Evolutionary conservation across 495 filamentous ascomycete genomes (phyloP), one percentile per base, ranked within the genome.

Genomic region (Jackrogersella minutella): DNA sequence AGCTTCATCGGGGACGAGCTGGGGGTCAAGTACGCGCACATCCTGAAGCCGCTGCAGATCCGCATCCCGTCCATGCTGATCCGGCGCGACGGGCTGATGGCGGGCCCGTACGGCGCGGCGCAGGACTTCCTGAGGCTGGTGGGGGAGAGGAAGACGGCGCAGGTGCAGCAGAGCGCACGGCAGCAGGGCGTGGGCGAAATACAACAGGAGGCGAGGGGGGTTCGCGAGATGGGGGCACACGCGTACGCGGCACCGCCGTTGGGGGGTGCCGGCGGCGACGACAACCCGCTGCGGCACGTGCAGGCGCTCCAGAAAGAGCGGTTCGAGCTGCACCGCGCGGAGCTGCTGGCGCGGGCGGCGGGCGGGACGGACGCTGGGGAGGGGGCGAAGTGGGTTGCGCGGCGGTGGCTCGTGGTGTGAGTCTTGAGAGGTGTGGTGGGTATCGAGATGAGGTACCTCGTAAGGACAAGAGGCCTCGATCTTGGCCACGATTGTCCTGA

Each of bases 1-100:
- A 63, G 55, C 17, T 79, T 70, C 59, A 84, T 86, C 51, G 78
- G 78, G 2, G 72, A 80, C 52, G 77, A 75, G 39, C 62, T 84
- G 0, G 83, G 84, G 8, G 70, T 85, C 16, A 74, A 69, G 37
- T 84, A 85, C 55, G 81, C 83, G 9, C 77, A 79, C 34, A 80
- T 83, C 41, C 57, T 85, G 8, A 55, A 70, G 24, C 56, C 77
- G 79, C 73, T 82, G 36, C 72, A 81, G 61, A 66, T 85, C 36
- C 79, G 82, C 44, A 72, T 84, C 50, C 83, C 83, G 5, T 82
- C 79, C 0, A 84, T 85, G 82, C 75, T 83, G 62, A 84, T 85
- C 73, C 77, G 77, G 11, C 73, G 78, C 16, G 83, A 85, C 51
- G 73, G 71, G 4, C 58, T 80, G 1, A 70, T 82, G 73, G 72